phyloP scores from a whole-genome alignment of 768 basidiomycete genomes.

The Sistotremastrum niveocremeum region DNA sequence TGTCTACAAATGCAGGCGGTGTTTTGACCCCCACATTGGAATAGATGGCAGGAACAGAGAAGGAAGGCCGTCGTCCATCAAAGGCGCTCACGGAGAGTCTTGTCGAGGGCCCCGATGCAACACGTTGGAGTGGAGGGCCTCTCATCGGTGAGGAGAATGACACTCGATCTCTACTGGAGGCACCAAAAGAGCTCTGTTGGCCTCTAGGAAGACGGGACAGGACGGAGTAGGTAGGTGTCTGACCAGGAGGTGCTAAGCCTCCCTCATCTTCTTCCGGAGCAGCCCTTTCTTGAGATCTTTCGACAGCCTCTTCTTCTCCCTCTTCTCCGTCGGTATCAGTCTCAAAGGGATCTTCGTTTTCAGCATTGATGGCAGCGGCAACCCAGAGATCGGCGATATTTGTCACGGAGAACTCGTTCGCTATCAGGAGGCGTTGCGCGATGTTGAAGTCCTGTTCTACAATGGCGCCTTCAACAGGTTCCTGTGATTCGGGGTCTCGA shows the following conservation, averaged over 20 bases:
- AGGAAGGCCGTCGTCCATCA: constrained; percentile 36
- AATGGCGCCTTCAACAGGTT: constrained; percentile 25
- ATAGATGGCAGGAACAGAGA: constrained; percentile 62
- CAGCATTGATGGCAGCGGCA: constrained; percentile 89
- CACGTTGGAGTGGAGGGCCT: not conserved
- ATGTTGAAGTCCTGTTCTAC: constrained; percentile 47
- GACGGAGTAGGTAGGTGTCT: too few species aligned
- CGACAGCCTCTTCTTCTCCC: constrained; percentile 4
- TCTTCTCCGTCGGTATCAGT: constrained; percentile 33
- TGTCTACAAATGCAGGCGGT: constrained; percentile 64
- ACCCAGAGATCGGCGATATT: constrained; percentile 97
- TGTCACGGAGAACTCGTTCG: constrained; percentile 90
- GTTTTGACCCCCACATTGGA: constrained; percentile 69
- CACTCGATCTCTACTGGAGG: not conserved
- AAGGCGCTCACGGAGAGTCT: too few species aligned
- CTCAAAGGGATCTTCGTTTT: constrained; percentile 71
- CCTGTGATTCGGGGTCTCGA: constrained; percentile 18
- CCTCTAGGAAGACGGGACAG: not conserved
- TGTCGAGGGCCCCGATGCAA: too few species aligned
- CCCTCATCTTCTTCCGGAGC: too few species aligned
- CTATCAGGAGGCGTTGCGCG: constrained; percentile 76
- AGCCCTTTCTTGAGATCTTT: too few species aligned
- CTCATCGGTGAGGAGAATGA: not conserved
- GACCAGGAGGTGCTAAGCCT: too few species aligned
- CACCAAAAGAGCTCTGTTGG: not conserved